Evolutionary conservation across 257 asterid genomes (phyloP), one percentile per base, ranked within the genome.

Genomic region (Lantana camara): DNA sequence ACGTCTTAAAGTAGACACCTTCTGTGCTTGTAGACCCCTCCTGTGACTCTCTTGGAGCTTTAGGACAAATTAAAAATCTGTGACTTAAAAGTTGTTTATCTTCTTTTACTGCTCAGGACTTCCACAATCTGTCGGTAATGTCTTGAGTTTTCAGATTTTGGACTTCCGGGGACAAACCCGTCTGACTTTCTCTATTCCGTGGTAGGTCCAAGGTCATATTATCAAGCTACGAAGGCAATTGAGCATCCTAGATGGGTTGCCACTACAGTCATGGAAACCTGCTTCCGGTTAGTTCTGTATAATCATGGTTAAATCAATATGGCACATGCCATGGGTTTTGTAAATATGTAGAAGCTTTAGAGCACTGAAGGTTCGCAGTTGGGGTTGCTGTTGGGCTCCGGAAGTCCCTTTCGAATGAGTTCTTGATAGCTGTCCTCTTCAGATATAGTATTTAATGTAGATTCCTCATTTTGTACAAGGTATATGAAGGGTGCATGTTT

Each of bases 121-220:
- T 52, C 67, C 70, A 47, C 49, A 67, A 48, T 55, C 50, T 47
- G 53, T 13, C 46, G 38, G 17, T 44, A 32, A 32, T 30, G n/a
- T 44, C 42, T n/a, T 73, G 35, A 27, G 24, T 53, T 67, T 51
- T 61, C 45, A 61, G 49, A 67, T 61, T 37, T 73, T 67, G 65
- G 32, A 52, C 59, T 27, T 46, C 46, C 42, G 42, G 14, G 41
- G 62, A 61, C 63, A 57, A 27, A 7, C 22, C 45, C 42, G 64
- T 68, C 38, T 68, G 66, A 74, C 65, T 50, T 42, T 41, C 21
- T 57, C 21, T 37, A 15, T 52, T 60, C 45, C 72, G 15, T 82
- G 75, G 69, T 49, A 87, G 96, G 96, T 85, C 76, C 96, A 87
- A 81, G 85, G 86, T 46, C 90, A 87, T 79, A 87, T 87, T 68